Conservation (phyloP, 768 basidiomycete genomes). For the Rickenella mellea region DNA sequence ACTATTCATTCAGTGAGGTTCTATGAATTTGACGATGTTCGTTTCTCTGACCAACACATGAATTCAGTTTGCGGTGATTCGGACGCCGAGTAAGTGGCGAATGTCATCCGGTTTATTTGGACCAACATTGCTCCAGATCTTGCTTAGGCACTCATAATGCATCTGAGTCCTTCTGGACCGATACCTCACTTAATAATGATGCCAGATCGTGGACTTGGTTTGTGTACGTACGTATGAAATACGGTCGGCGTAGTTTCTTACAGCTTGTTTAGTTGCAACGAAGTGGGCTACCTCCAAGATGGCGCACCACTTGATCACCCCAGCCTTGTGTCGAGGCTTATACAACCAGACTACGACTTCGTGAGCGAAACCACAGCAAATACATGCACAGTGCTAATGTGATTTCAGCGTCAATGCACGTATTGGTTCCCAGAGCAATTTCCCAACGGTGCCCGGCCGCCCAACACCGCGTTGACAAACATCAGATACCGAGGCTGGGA, state of each 20-base stretch:
- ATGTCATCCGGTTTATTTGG: too few species aligned
- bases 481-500: constrained; percentile 52
- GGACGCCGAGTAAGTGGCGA: constrained; percentile 38
- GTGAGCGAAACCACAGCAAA: not conserved
- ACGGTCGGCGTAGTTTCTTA: not conserved
- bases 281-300: constrained; percentile 45
- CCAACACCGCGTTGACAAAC: constrained; percentile 35
- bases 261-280: constrained; percentile 42
- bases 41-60: not conserved
- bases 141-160: constrained; percentile 35
- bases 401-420: constrained; percentile 53
- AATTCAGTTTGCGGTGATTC: constrained; percentile 40
- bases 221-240: constrained; percentile 25
- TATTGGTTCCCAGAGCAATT: constrained; percentile 58
- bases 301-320: constrained; percentile 28
- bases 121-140: constrained; percentile 13
- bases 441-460: constrained; percentile 32
- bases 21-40: not conserved
- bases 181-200: constrained; percentile 45
- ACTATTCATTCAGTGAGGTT: constrained; percentile 4
- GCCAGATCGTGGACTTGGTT: constrained; percentile 66
- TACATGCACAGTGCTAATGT: not conserved
- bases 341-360: constrained; percentile 19
- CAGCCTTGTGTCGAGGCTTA: constrained; percentile 22
- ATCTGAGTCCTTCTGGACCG: constrained; percentile 35